Base-by-base conservation (phyloP, 164 flowering plant genomes). In the Berberis vulgaris region DNA sequence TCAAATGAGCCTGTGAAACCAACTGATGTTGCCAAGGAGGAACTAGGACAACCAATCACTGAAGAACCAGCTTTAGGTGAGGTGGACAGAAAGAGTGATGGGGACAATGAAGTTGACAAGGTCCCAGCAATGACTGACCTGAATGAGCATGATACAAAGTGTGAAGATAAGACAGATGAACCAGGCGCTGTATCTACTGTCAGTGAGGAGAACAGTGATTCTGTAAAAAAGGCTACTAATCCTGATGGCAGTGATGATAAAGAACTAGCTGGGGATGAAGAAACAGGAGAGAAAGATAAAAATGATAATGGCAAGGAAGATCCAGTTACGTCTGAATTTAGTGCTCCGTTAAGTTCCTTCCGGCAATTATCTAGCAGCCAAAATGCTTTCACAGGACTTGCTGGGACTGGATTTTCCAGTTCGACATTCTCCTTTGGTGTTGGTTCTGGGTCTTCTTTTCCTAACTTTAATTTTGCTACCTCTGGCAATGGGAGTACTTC, bases 371-470 rank as follows among this genome's bases (percentile, higher is more conserved):
- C 98, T 38, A 87, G 90, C 60, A 81, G 73, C 75, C 85, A 87
- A 76, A 93, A 93, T 79, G 97, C 98, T 11, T 93, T 90, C 74
- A 85, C 91, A 3, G 96, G 96, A 38, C 78, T 93, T 74, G 76
- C 84, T 67, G 96, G 98, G 65, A 86, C 88, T 63, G 98, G 97
- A 39, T 86, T 86, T 77, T 86, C 97, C 0, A 69, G 78, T 64
- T 78, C 96, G 3, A 67, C 88, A 4, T 90, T 88, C 71, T 81
- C 94, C n/a, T 88, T 93, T 75, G 75, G 80, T 57, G 61, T 70
- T 54, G 61, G 70, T 61, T 70, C 84, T 66, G 78, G 74, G 39
- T 72, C 86, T 57, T 62, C 75, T 46, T 76, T 65, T 69, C 72
- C 74, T 13, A 50, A 78, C n/a, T 76, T 77, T 59, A 67, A 82